Evolutionary conservation across 192 early-diverging fungal genomes (phyloP).

Genomic region (Coemansia sp.): DNA sequence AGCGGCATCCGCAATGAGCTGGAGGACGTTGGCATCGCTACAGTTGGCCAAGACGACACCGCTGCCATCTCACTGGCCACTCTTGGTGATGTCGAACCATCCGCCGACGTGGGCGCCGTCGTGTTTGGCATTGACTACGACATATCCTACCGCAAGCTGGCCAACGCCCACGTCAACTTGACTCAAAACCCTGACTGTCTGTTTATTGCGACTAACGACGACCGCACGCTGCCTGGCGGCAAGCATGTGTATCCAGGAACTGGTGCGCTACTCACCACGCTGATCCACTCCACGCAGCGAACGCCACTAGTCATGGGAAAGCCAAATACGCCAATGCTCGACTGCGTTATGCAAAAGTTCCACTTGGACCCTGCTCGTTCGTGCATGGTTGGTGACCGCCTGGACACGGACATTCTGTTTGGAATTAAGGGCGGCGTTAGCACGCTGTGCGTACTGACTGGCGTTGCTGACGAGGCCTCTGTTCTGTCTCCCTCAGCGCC

Average conservation of each 20-base stretch:
- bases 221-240: constrained; percentile 85
- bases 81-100: constrained; percentile 62
- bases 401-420: constrained; percentile 97
- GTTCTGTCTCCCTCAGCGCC: constrained; percentile 33
- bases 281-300: constrained; percentile 76
- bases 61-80: constrained; percentile 58
- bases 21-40: constrained; percentile 72
- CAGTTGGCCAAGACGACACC: constrained; percentile 61
- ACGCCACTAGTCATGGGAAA: constrained; percentile 91
- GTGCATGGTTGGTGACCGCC: constrained; percentile 96
- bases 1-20: constrained; percentile 88
- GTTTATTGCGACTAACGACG: constrained; percentile 94
- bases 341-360: constrained; percentile 84
- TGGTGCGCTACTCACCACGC: constrained; percentile 77
- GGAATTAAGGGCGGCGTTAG: constrained; percentile 82
- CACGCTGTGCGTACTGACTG: constrained; percentile 92
- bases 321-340: constrained; percentile 91
- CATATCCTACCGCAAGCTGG: constrained; percentile 92
- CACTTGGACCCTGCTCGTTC: constrained; percentile 77
- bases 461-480: constrained; percentile 53
- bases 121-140: constrained; percentile 91
- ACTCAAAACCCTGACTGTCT: constrained; percentile 65
- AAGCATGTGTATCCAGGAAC: constrained; percentile 77
- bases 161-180: constrained; percentile 89
- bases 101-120: constrained; percentile 82